These are phyloP conservation scores for Oidiodendron maius DNA, from an alignment of 495 filamentous ascomycete species.

Conservation along the genomic window DNA sequence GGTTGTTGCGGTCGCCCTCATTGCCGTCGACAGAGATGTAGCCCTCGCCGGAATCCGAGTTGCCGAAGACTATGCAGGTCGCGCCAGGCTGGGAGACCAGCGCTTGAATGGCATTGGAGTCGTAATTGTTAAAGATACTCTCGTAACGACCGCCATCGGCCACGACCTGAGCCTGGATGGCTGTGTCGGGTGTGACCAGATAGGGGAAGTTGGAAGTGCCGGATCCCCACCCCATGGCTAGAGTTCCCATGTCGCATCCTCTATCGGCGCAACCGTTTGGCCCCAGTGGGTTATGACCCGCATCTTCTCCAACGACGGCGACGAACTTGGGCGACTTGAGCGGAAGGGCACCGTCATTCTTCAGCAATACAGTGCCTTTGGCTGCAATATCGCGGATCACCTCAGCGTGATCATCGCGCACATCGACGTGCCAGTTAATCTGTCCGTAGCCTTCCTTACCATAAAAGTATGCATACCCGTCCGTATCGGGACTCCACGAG, in stretches of 20 bases:
- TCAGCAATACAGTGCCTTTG: slow-evolving; percentile 84
- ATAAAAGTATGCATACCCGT: too few species aligned
- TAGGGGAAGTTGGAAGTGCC: slow-evolving; percentile 86
- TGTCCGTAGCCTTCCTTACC: too few species aligned
- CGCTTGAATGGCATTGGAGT: slow-evolving; percentile 23
- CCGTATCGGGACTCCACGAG: too few species aligned
- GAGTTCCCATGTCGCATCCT: slow-evolving; percentile 75
- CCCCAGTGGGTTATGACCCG: slow-evolving; percentile 59
- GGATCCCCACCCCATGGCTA: slow-evolving; percentile 85
- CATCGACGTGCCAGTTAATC: slow-evolving; percentile 77
- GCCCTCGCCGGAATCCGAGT: slow-evolving; percentile 57
- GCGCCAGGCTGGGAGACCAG: slow-evolving; percentile 54
- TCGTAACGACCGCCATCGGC: slow-evolving; percentile 52
- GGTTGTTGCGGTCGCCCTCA: slow-evolving; percentile 75
- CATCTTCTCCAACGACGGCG: slow-evolving; percentile 83
- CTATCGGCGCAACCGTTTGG: slow-evolving; percentile 74
- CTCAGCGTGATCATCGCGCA: slow-evolving; percentile 62
- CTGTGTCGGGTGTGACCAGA: slow-evolving; percentile 63
- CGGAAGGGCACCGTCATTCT: slow-evolving; percentile 56
- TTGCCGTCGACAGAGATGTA: slow-evolving; percentile 58
- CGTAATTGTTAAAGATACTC: slow-evolving; percentile 55
- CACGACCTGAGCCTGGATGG: slow-evolving; percentile 56
- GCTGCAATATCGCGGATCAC: slow-evolving; percentile 69
- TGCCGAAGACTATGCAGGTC: slow-evolving; percentile 62
- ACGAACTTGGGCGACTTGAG: slow-evolving; percentile 34